Conservation (phyloP, 2,329 filamentous ascomycete species). For the Fusarium agapanthi region DNA sequence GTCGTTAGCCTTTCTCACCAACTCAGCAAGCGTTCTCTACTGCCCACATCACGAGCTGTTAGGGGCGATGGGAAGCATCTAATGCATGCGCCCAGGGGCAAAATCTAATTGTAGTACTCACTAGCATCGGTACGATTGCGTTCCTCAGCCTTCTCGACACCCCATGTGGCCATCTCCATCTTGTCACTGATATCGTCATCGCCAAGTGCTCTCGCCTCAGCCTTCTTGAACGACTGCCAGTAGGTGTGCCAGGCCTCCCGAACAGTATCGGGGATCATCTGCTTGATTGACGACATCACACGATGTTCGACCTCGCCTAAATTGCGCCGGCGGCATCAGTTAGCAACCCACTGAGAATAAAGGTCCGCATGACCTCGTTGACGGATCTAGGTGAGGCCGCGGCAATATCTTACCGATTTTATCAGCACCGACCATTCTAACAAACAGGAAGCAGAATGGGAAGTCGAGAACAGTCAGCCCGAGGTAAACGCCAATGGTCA, state of each 20-base stretch:
- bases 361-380: background rate
- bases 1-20: constrained; percentile 37
- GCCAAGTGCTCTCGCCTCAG: constrained; percentile 54
- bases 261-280: constrained; percentile 67
- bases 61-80: background rate
- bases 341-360: constrained; percentile 13
- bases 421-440: constrained; percentile 84
- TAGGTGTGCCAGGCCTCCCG: constrained; percentile 62
- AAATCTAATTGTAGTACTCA: constrained; percentile 58
- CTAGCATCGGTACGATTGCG: constrained; percentile 74
- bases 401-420: constrained; percentile 70
- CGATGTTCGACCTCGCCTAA: constrained; percentile 71
- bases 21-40: constrained; percentile 4
- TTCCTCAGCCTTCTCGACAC: constrained; percentile 70
- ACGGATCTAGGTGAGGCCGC: constrained; percentile 5
- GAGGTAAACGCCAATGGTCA: constrained; percentile 90
- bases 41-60: background rate
- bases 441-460: constrained; percentile 92
- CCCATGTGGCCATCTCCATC: constrained; percentile 64
- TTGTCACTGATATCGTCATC: constrained; percentile 55
- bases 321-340: constrained; percentile 3
- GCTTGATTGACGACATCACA: constrained; percentile 68
- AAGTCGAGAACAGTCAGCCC: constrained; percentile 86
- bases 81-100: constrained; percentile 14
- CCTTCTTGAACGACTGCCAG: constrained; percentile 57